Base-by-base conservation (phyloP, 495 filamentous ascomycete genomes). In the Evernia prunastri region DNA sequence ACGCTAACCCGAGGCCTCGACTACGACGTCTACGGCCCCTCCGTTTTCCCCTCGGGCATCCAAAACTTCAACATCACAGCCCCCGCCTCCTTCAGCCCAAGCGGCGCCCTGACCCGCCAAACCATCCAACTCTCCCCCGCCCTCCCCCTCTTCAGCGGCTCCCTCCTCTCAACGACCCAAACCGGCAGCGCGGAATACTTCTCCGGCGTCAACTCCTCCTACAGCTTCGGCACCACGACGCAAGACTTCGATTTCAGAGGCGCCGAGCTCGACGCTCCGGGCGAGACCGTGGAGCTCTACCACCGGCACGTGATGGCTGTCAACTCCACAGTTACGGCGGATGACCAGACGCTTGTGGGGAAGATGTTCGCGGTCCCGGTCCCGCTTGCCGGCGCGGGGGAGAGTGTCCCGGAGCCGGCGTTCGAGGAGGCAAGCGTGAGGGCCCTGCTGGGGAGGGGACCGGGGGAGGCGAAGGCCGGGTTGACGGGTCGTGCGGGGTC, bases 11-110 rank as follows among this genome's bases (percentile, higher is more conserved):
- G 87, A 56, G 86, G 86, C 11, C 81, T 90, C 15, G 66, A 79
- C 0, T 75, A 86, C 15, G 69, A 75, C 9, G 76, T 81, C 9
- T 64, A 73, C 2, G 87, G 86, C 2, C 71, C 80, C 12, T 78
- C 84, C 12, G 84, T 88, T 0, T 90, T 86, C 58, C 81, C 85
- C 5, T 78, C 79, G 0, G 84, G 83, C 42, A 72, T 87, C 11
- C 80, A 86, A 66, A 77, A 75, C 3, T 83, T 83, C 58, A 45
- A 66, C 63, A 25, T 61, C 15, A 63, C 68, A 18, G 64, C 64
- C 23, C 59, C 42, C 10, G 63, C 51, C 4, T 31, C 58, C 2
- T 58, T 69, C 57, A 64, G 70, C 20, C 69, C 71, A 27, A 73
- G 72, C 9, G 70, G 69, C 11, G 76, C 77, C 39, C 67, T 63